Evolutionary conservation across 2,329 filamentous ascomycete genomes (phyloP).

Genomic region (Tolypocladium paradoxum): DNA sequence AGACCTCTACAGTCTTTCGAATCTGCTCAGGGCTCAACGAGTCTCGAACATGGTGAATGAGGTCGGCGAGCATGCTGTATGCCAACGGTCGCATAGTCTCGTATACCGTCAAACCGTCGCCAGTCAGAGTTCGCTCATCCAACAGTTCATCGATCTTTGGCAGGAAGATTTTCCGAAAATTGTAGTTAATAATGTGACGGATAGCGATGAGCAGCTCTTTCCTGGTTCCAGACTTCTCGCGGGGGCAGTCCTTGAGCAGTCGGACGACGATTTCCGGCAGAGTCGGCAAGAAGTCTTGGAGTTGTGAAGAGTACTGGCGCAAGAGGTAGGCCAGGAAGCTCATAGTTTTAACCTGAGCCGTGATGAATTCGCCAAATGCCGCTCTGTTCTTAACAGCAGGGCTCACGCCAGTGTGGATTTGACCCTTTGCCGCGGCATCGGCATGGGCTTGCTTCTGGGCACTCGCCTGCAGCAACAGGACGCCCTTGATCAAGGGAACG

Average conservation of each 20-base stretch:
- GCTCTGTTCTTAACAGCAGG: conserved; percentile 86
- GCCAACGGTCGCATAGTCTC: conserved; percentile 92
- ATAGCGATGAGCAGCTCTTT: conserved; percentile 96
- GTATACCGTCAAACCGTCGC: conserved; percentile 91
- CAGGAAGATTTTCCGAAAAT: conserved; percentile 90
- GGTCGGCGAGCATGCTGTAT: conserved; percentile 95
- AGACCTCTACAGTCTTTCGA: conserved; percentile 89
- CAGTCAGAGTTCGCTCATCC: conserved; percentile 87
- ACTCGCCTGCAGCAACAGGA: conserved; percentile 78
- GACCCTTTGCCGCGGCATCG: conserved; percentile 68
- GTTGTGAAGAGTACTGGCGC: conserved; percentile 73
- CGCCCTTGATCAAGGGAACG: conserved; percentile 85
- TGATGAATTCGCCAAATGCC: conserved; percentile 95
- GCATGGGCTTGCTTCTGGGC: conserved; percentile 87
- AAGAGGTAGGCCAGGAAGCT: conserved; percentile 93
- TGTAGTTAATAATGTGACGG: conserved; percentile 97
- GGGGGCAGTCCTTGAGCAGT: conserved; percentile 82
- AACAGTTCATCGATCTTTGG: conserved; percentile 90
- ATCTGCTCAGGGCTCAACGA: conserved; percentile 85
- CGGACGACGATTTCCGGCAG: conserved; percentile 86
- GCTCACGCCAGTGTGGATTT: conserved; percentile 86
- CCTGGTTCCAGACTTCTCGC: conserved; percentile 84
- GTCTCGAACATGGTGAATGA: conserved; percentile 94
- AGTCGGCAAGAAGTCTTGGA: conserved; percentile 77
- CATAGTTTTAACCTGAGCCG: conserved; percentile 98